phyloP scores from a whole-genome alignment of 768 basidiomycete genomes.

The Mycena indigotica region DNA sequence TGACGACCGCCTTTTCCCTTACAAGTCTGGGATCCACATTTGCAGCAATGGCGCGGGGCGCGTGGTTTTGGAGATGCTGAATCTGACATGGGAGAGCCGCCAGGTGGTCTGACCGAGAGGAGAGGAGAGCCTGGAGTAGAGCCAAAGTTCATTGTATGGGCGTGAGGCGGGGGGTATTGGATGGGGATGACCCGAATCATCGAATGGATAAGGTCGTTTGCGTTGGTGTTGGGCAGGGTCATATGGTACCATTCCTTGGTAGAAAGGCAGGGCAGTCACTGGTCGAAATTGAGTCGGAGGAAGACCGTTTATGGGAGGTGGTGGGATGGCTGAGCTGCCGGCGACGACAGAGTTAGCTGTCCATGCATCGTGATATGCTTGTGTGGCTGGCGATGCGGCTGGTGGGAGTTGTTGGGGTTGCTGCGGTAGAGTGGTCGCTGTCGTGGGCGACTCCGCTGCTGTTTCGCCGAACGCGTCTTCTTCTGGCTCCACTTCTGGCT shows the following conservation, averaged over 20 bases:
- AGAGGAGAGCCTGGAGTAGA: not conserved
- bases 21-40: constrained; percentile 79
- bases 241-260: constrained; percentile 7
- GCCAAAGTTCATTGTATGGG: constrained; percentile 7
- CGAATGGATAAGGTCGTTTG: constrained; percentile 31
- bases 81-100: constrained; percentile 1
- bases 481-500: constrained; percentile 34
- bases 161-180: constrained; percentile 31
- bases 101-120: not conserved
- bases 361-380: constrained; percentile 65
- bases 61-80: constrained; percentile 47
- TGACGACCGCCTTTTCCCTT: constrained; percentile 80
- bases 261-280: constrained; percentile 12
- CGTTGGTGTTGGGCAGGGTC: constrained; percentile 1
- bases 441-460: not conserved
- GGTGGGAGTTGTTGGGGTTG: not conserved
- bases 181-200: constrained; percentile 13
- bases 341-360: constrained; percentile 54
- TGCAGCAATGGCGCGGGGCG: constrained; percentile 74
- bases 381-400: not conserved
- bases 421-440: not conserved
- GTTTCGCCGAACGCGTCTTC: constrained; percentile 30
- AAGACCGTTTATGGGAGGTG: not conserved
- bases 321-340: constrained; percentile 24
- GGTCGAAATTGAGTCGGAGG: constrained; percentile 11